Percentiles rank a stretch among this genome's conserved stretches.
Evolutionary conservation across 2,329 filamentous ascomycete species (phyloP).

Genomic region (Camptophora hylomeconis): DNA sequence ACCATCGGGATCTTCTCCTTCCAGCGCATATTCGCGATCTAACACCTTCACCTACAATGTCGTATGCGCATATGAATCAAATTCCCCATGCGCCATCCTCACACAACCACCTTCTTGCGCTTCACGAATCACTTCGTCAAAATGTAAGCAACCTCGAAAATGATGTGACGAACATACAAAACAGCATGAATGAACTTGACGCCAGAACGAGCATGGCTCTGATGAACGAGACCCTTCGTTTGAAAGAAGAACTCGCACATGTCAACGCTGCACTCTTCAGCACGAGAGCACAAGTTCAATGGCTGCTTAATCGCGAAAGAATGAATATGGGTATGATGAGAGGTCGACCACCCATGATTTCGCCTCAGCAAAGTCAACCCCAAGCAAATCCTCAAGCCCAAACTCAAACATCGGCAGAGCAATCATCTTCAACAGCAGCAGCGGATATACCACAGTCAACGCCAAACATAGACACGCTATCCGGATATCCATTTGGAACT

Average conservation of each 20-base stretch:
- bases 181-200: conserved; percentile 44
- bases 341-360: conserved; percentile 13
- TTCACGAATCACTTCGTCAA: conserved; percentile 46
- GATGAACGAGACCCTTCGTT: conserved; percentile 48
- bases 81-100: conserved; percentile 23
- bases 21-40: conserved; percentile 13
- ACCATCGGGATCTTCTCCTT: conserved; percentile 11
- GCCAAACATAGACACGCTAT: too few relatives aligned
- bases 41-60: conserved; percentile 10
- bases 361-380: not conserved
- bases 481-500: too few relatives aligned
- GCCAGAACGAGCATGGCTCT: conserved; percentile 49
- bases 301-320: conserved; percentile 46
- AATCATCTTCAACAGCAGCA: not conserved
- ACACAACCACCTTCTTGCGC: conserved; percentile 45
- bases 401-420: conserved; percentile 1
- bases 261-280: conserved; percentile 46
- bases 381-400: not conserved
- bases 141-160: conserved; percentile 32
- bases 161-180: conserved; percentile 10
- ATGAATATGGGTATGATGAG: conserved; percentile 25
- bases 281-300: conserved; percentile 48
- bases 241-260: conserved; percentile 50
- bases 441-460: too few relatives aligned
- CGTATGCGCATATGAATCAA: not conserved